Base-by-base conservation (phyloP, 2,329 filamentous ascomycete genomes). In the Aureobasidium zeae region DNA sequence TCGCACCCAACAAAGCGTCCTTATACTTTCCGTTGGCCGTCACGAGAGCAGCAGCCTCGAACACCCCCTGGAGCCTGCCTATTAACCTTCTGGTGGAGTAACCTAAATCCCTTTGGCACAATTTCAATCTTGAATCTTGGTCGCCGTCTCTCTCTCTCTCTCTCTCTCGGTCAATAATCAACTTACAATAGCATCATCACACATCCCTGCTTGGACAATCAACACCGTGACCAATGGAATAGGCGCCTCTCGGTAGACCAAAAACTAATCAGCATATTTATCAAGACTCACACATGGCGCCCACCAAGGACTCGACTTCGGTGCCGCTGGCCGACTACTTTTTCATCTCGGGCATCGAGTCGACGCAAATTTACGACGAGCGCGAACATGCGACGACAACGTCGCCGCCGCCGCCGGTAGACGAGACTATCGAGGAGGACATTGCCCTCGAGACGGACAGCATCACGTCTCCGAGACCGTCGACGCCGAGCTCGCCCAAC, bases 291-390 rank as follows among this genome's bases (percentile, higher is more conserved):
- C 30, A 43, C 30, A 48, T 48, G 41, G 46, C 48, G 21, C 46
- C 46, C 2, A 34, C 21, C 16, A 32, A 38, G n/a, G 48, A 46
- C 19, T 33, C 46, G 4, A 43, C 46, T 9, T 67, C 69, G 48
- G 66, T 67, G 44, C 76, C 77, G 44, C 71, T 81, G 44, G 77
- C 77, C 54, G 77, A 81, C 60, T 79, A 76, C 61, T 81, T 81
- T 61, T 81, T 79, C 70, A 80, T 81, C 48, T 66, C 63, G 43
- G 70, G 70, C 49, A 70, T 72, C 49, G 69, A 72, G 58, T 70
- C 68, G 25, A 62, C 67, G 10, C 68, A 70, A 55, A 65, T 72
- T 47, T 70, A 66, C 57, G 68, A 72, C 50, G 67, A 68, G 60
- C 57, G 56, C 51, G 46, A 57, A 59, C 34, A 43, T n/a, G 39